Conservation (phyloP, 2,329 filamentous ascomycete genomes). For the Cladosporium cucumerinum region DNA sequence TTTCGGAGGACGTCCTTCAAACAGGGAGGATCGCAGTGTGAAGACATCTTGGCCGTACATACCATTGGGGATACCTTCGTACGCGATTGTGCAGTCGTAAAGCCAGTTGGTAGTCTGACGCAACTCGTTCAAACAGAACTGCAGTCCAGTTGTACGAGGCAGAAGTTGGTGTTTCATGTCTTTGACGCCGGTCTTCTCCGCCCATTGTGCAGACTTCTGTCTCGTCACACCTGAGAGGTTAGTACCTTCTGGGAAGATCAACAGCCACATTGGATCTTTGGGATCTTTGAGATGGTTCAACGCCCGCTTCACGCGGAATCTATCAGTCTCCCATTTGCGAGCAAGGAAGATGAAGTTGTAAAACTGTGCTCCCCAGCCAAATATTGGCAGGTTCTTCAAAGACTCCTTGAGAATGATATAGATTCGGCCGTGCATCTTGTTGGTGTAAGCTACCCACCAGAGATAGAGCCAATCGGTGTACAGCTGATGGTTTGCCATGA, state of each 20-base stretch:
- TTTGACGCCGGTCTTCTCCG: conserved; percentile 68
- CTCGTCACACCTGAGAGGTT: conserved; percentile 71
- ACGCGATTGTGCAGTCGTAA: conserved; percentile 92
- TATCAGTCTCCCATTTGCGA: conserved; percentile 81
- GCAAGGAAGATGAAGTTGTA: conserved; percentile 90
- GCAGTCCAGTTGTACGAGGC: conserved; percentile 75
- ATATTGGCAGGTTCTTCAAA: conserved; percentile 72
- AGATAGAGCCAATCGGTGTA: conserved; percentile 92
- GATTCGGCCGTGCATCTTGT: conserved; percentile 76
- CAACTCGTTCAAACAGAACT: conserved; percentile 74
- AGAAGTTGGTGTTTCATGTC: conserved; percentile 73
- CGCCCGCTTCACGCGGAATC: conserved; percentile 69
- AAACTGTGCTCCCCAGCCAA: conserved; percentile 79
- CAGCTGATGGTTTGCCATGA: conserved; percentile 86
- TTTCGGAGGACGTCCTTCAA: conserved; percentile 83
- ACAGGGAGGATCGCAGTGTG: conserved; percentile 79
- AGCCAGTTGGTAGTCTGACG: conserved; percentile 73
- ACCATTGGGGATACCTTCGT: conserved; percentile 81
- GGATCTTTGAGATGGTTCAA: conserved; percentile 67
- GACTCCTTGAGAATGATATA: conserved; percentile 91
- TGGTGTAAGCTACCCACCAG: conserved; percentile 91
- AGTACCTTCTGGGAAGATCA: conserved; percentile 85
- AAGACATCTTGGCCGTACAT: conserved; percentile 90
- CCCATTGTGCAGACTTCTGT: conserved; percentile 69
- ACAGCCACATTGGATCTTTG: conserved; percentile 80